Evolutionary conservation across 768 basidiomycete genomes (phyloP), one percentile per base, ranked within the genome.

Genomic region (Mycena metata): DNA sequence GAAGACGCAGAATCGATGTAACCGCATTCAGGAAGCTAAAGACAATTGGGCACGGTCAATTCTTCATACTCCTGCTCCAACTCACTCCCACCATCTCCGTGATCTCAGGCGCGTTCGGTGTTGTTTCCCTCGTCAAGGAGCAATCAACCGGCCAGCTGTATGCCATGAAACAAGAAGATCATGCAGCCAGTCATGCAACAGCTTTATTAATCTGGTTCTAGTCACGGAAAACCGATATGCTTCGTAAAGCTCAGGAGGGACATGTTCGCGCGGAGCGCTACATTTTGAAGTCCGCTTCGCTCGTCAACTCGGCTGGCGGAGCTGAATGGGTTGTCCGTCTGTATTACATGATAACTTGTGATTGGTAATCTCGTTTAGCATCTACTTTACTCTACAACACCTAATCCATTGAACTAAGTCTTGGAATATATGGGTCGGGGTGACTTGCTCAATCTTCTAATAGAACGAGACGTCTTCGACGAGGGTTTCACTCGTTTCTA

Each of bases 191-290:
- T 63, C 42, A 74, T 49, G 47, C 26, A n/a, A 16, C 35, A 30
- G 57, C 13, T 56, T 59, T 26, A 61, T 50, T 77, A 69, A 73
- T 46, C 62, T 72, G 71, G 10, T 70, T 75, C n/a, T 76, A 94
- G 93, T 83, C 94, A 76, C 89, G 94, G 70, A 95, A 95, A 83
- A 88, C 88, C 69, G 95, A 96, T 79, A 96, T 97, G 95, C 86
- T 97, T 76, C 91, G 94, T 59, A 96, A 96, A 83, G 95, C 96
- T 24, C 97, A 98, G 79, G 97, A 98, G 81, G 97, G 96, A 1
- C 97, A 98, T 79, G 93, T 98, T 76, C 91, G 96, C 59, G 97
- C 96, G 46, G 96, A 98, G 78, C 91, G 96, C 76, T 96, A 99
- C 75, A 84, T 99, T 47, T 88, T 98, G 66, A 95, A 94, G 80